Evolutionary conservation across 2,329 filamentous ascomycete genomes (phyloP).

Genomic region (Sporothrix euskadiensis): DNA sequence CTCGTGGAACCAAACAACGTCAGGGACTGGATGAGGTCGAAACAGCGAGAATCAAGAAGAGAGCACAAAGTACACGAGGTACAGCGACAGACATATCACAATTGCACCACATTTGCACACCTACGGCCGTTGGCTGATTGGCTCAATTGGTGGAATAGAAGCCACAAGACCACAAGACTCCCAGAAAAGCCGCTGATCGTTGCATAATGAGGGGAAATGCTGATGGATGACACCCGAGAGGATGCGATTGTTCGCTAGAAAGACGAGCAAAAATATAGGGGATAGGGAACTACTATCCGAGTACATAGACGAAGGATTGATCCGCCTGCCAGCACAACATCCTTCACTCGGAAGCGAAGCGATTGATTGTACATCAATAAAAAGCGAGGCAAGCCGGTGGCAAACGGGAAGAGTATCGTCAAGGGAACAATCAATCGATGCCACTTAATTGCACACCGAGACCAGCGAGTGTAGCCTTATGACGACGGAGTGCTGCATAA

Average conservation of each 20-base stretch:
- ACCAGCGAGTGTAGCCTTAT: not conserved
- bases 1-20: not conserved
- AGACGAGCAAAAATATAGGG: not conserved
- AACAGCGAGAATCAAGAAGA: not conserved
- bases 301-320: not conserved
- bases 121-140: constrained; percentile 12
- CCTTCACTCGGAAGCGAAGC: not conserved
- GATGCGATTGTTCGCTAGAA: not conserved
- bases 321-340: not conserved
- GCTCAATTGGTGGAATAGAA: not conserved
- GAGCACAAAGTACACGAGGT: not conserved
- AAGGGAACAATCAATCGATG: not conserved
- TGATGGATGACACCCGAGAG: not conserved
- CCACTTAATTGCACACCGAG: not conserved
- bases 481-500: not conserved
- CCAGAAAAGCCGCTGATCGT: constrained; percentile 17
- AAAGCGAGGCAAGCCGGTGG: not conserved
- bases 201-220: constrained; percentile 19
- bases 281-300: not conserved
- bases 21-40: not conserved
- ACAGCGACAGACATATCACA: not conserved
- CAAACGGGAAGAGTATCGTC: not conserved
- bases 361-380: not conserved
- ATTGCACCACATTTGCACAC: constrained; percentile 4
- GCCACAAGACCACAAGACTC: not conserved